Conservation (phyloP, 441 rosid genomes). For the Macaranga tanarius region DNA sequence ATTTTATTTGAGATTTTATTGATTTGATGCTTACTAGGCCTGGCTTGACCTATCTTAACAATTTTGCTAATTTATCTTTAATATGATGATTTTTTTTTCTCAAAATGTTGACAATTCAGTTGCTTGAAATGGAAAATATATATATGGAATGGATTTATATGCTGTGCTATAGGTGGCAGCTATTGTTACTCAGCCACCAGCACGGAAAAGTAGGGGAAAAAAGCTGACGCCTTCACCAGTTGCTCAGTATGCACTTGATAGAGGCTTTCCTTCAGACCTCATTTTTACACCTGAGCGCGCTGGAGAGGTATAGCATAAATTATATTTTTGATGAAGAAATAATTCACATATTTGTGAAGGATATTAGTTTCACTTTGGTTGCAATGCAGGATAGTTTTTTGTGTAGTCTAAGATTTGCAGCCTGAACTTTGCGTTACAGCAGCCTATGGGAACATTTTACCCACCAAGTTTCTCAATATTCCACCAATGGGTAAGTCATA, state of each 20-base stretch:
- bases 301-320: constrained; percentile 59
- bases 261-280: constrained; percentile 72
- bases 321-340: neutral
- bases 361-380: constrained; percentile 13
- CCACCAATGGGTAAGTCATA: constrained; percentile 78
- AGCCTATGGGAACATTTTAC: constrained; percentile 93
- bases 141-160: too few relatives aligned
- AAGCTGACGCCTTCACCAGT: constrained; percentile 76
- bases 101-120: too few relatives aligned
- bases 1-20: too few relatives aligned
- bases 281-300: constrained; percentile 84
- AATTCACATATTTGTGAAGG: neutral
- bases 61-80: too few relatives aligned
- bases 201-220: constrained; percentile 80
- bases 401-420: constrained; percentile 58
- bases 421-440: constrained; percentile 92
- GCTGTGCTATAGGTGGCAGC: constrained; percentile 66
- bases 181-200: constrained; percentile 85
- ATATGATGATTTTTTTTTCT: too few relatives aligned
- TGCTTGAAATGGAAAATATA: too few relatives aligned
- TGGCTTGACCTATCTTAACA: too few relatives aligned
- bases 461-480: constrained; percentile 75
- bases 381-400: constrained; percentile 62
- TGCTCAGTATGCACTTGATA: constrained; percentile 79
- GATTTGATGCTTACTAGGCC: too few relatives aligned